Percentiles rank a stretch among this genome's conserved stretches.
Evolutionary conservation across 495 filamentous ascomycete genomes (phyloP).

Genomic region (Geoglossum glabrum): DNA sequence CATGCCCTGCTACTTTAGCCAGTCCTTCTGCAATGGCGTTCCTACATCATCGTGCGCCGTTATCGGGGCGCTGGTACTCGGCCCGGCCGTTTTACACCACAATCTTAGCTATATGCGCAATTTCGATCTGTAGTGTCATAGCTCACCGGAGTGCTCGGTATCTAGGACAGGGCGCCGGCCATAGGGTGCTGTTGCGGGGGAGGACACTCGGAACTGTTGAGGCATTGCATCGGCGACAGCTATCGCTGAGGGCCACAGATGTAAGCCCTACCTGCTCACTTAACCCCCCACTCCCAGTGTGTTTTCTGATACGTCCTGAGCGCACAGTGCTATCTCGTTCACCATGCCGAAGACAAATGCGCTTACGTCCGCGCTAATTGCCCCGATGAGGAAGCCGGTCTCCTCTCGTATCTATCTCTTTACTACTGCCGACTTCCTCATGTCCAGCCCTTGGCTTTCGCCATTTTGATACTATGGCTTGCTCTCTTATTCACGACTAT

Average conservation of each 20-base stretch:
- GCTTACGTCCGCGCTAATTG: constrained; percentile 69
- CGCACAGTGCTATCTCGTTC: constrained; percentile 58
- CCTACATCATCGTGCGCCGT: background rate
- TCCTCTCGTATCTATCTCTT: constrained; percentile 72
- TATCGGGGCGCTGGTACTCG: background rate
- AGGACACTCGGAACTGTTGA: background rate
- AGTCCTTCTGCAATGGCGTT: background rate
- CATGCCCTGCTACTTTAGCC: background rate
- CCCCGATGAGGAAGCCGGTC: constrained; percentile 69
- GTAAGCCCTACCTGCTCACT: background rate
- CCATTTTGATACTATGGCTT: constrained; percentile 61
- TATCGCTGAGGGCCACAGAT: background rate
- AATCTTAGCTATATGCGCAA: background rate
- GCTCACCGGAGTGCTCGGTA: background rate
- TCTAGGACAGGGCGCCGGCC: background rate
- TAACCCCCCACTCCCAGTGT: background rate
- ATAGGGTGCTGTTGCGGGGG: background rate
- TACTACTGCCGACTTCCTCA: constrained; percentile 71
- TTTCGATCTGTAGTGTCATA: background rate
- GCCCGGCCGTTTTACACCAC: background rate
- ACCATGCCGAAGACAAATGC: constrained; percentile 60
- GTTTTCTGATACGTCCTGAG: background rate
- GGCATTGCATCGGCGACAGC: background rate
- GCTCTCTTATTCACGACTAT: constrained; percentile 90
- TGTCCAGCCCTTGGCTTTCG: constrained; percentile 57